phyloP scores from a whole-genome alignment of 2,329 filamentous ascomycete species.

The Fusarium buharicum region DNA sequence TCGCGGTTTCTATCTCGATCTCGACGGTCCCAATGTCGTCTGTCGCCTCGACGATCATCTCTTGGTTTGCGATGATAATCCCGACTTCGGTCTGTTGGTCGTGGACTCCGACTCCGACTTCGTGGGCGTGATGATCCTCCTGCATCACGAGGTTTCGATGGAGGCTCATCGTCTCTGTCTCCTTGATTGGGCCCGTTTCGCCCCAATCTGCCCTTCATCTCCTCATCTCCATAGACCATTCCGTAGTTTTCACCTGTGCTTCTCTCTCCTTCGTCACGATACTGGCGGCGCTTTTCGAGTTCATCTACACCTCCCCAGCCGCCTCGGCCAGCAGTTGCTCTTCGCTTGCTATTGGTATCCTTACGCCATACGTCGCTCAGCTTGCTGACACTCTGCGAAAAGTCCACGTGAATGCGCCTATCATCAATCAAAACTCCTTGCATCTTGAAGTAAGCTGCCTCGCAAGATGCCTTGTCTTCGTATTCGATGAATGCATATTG shows the following conservation, averaged over 20 bases:
- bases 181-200: conserved; percentile 50
- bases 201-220: conserved; percentile 65
- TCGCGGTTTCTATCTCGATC: conserved; percentile 45
- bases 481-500: conserved; percentile 99
- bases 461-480: conserved; percentile 89
- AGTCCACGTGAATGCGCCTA: conserved; percentile 97
- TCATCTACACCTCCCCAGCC: conserved; percentile 92
- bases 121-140: conserved; percentile 13
- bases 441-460: conserved; percentile 98
- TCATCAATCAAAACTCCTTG: conserved; percentile 97
- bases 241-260: conserved; percentile 66
- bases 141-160: conserved; percentile 13
- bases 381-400: conserved; percentile 92
- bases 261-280: conserved; percentile 72
- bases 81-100: conserved; percentile 41
- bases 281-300: conserved; percentile 91
- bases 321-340: conserved; percentile 66
- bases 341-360: conserved; percentile 83
- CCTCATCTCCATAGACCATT: conserved; percentile 83
- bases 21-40: conserved; percentile 43
- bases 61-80: conserved; percentile 42
- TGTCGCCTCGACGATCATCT: conserved; percentile 43
- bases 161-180: conserved; percentile 24
- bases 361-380: conserved; percentile 90
- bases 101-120: conserved; percentile 38